Conservation (phyloP, 2,329 filamentous ascomycete species). For the Nothomitra cinnamomea region DNA sequence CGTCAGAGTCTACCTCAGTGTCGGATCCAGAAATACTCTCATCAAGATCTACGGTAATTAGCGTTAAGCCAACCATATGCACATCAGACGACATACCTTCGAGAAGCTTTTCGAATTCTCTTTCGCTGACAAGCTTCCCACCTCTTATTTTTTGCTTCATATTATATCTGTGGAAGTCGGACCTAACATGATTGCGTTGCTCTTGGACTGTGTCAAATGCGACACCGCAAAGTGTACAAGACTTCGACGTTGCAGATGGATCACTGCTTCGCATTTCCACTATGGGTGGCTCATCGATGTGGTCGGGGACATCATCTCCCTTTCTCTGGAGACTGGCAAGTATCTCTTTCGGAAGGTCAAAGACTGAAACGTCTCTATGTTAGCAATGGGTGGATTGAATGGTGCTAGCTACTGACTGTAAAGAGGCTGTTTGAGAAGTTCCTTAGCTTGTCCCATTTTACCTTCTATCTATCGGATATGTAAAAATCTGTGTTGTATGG, state of each 20-base stretch:
- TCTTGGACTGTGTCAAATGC: constrained; percentile 58
- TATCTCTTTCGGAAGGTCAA: constrained; percentile 48
- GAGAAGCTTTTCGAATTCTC: constrained; percentile 73
- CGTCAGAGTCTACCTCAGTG: constrained; percentile 51
- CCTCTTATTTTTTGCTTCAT: constrained; percentile 79
- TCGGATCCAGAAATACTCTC: constrained; percentile 84
- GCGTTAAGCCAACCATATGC: background rate
- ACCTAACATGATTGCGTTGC: constrained; percentile 71
- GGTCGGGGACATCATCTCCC: constrained; percentile 10
- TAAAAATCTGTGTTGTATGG: no score
- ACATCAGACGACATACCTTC: constrained; percentile 24
- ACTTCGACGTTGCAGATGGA: constrained; percentile 44
- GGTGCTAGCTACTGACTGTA: constrained; percentile 17
- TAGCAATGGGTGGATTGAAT: constrained; percentile 7
- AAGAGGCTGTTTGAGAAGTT: constrained; percentile 22
- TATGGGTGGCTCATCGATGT: background rate
- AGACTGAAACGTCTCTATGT: constrained; percentile 37
- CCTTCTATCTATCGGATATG: background rate
- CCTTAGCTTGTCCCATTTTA: constrained; percentile 14
- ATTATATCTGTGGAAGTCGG: constrained; percentile 88
- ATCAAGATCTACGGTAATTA: constrained; percentile 42
- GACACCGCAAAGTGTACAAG: constrained; percentile 66
- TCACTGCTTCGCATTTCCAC: constrained; percentile 11
- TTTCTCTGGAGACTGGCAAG: constrained; percentile 19
- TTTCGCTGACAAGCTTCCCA: constrained; percentile 52